Conservation (phyloP, 2,329 filamentous ascomycete genomes). For the Stenocarpella maydis region DNA sequence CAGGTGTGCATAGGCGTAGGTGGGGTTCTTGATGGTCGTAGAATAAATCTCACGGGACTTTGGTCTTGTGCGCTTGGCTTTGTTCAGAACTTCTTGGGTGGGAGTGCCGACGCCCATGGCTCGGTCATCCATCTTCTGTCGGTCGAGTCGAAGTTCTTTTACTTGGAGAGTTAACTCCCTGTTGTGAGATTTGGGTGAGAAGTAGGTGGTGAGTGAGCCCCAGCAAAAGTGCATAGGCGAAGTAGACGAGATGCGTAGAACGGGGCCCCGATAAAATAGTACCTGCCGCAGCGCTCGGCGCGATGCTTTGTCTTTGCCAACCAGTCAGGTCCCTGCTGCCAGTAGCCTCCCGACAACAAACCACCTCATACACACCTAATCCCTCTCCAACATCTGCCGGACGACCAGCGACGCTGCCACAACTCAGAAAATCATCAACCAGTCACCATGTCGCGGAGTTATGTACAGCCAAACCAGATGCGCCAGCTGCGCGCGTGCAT, state of each 20-base stretch:
- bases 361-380: not conserved
- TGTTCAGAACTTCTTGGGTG: not conserved
- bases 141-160: not conserved
- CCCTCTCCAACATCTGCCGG: not conserved
- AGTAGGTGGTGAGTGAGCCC: not conserved
- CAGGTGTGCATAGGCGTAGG: conserved; percentile 66
- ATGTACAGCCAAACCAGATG: conserved; percentile 26
- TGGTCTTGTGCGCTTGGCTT: conserved; percentile 41
- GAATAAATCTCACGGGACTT: conserved; percentile 59
- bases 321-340: not conserved
- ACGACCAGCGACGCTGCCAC: not conserved
- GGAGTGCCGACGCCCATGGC: conserved; percentile 40
- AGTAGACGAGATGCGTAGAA: not conserved
- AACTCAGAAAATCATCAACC: not conserved
- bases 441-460: conserved; percentile 20
- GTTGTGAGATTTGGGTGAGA: not conserved
- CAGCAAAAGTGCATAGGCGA: not conserved
- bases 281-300: conserved; percentile 30
- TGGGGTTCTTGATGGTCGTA: conserved; percentile 59
- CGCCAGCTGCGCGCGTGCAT: conserved; percentile 80
- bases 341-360: not conserved
- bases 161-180: not conserved
- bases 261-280: not conserved
- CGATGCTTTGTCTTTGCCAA: conserved; percentile 5
- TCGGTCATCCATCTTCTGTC: conserved; percentile 1